Evolutionary conservation across 345 rosid species (phyloP), one percentile per base, ranked within the genome.

Genomic region (Hibiscus trionum): DNA sequence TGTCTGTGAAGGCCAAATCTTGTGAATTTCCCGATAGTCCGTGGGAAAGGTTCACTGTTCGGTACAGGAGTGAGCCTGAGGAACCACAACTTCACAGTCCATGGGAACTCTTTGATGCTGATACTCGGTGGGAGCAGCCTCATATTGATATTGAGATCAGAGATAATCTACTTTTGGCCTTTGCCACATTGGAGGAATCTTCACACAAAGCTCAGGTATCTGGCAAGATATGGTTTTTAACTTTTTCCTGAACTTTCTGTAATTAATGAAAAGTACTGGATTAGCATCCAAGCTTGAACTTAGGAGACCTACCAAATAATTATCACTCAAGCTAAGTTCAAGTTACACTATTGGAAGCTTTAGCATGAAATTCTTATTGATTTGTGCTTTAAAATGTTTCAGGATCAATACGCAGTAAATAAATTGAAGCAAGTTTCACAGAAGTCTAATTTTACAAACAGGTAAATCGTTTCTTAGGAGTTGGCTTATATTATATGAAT

Each of bases 51-150:
- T 96, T 84, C 79, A 73, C 88, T 4, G 64, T 96, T 47, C 86
- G 79, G 82, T 96, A 96, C 81, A 89, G 83, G 81, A 83, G 88
- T 76, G 94, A 93, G 56, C 96, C 98, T 12, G 72, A 82, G 1
- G 93, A 93, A 75, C 79, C 87, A 17, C 93, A 88, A 75, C 82
- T 80, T 27, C 99, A 96, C 85, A 93, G 99, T 81, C 99, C 99
- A 3, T 96, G 99, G 98, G 99, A 96, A 86, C 98, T 96, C 78
- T 96, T 88, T 78, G 96, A 96, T 69, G 80, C 84, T 17, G 87
- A 84, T 72, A 79, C 86, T 59, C 79, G 68, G 78, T 93, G 89
- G 89, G 91, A 85, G 75, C 94, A 86, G 67, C 97, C 89, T 66
- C 84, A 69, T 73, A 85, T 96, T 67, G 94, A 88, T 75, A 88